Evolutionary conservation across 306 rosid species (phyloP).

Genomic region (Morella rubra): DNA sequence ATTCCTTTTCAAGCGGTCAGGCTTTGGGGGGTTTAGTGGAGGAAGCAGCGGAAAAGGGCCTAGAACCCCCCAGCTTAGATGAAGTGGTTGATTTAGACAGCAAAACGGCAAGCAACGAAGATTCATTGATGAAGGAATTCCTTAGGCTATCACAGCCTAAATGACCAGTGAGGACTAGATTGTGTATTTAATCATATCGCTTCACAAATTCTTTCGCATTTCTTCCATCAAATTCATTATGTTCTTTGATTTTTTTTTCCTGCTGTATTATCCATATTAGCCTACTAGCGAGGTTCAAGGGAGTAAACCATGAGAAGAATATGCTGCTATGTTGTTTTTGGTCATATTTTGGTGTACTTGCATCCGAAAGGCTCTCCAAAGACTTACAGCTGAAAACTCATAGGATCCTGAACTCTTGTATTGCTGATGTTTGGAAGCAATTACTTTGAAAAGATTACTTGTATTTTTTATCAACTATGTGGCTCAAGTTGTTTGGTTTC

Average conservation of each 20-base stretch:
- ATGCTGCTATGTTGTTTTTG: slow-evolving; percentile 7
- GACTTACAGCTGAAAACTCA: background rate
- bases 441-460: background rate
- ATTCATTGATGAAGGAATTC: slow-evolving; percentile 23
- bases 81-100: slow-evolving; percentile 31
- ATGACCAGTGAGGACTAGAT: slow-evolving; percentile 19
- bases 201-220: slow-evolving; percentile 56
- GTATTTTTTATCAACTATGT: background rate
- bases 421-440: background rate
- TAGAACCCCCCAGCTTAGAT: slow-evolving; percentile 31
- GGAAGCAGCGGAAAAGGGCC: slow-evolving; percentile 35
- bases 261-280: slow-evolving; percentile 2
- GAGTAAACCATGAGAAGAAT: background rate
- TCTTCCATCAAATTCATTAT: slow-evolving; percentile 38
- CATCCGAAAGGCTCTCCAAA: background rate
- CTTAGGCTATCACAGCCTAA: slow-evolving; percentile 20
- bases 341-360: slow-evolving; percentile 6
- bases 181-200: slow-evolving; percentile 18
- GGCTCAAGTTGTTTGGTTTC: background rate
- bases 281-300: background rate
- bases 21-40: slow-evolving; percentile 34
- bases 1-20: slow-evolving; percentile 50
- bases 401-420: background rate
- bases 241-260: background rate
- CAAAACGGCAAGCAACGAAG: slow-evolving; percentile 17